Percentiles rank a stretch among this genome's conserved stretches.
Evolutionary conservation across 2,329 filamentous ascomycete genomes (phyloP).

Genomic region (Claviceps quebecensis): DNA sequence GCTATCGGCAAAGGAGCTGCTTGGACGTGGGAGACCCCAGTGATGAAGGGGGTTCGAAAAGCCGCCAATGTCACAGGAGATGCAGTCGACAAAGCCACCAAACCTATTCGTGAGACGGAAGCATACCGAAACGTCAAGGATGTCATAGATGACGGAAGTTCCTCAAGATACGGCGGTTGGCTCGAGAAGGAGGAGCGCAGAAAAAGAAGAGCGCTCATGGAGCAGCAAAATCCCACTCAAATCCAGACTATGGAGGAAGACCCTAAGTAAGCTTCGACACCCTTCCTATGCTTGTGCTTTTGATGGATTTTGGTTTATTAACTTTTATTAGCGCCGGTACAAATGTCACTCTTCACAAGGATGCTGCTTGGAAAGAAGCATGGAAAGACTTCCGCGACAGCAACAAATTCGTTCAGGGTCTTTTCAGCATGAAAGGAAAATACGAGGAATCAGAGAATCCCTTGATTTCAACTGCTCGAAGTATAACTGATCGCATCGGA

Average conservation of each 20-base stretch:
- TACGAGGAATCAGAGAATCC: constrained; percentile 98
- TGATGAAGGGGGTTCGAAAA: constrained; percentile 80
- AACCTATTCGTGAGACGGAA: constrained; percentile 86
- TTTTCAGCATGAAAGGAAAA: constrained; percentile 72
- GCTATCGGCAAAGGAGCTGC: constrained; percentile 81
- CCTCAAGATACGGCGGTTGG: constrained; percentile 92
- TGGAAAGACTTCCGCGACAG: constrained; percentile 91
- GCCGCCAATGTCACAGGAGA: constrained; percentile 76
- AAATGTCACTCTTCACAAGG: constrained; percentile 90
- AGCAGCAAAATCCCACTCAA: constrained; percentile 42
- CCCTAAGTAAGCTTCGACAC: constrained; percentile 49
- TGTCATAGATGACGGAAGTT: constrained; percentile 93
- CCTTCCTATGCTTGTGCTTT: constrained; percentile 21
- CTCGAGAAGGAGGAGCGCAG: constrained; percentile 88
- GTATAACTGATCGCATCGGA: constrained; percentile 82
- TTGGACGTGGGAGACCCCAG: constrained; percentile 94
- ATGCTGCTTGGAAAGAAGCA: constrained; percentile 94
- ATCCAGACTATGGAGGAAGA: constrained; percentile 62
- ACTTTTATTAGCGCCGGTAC: constrained; percentile 60
- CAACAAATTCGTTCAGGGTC: constrained; percentile 73
- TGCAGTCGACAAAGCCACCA: constrained; percentile 85
- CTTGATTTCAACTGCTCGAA: constrained; percentile 79
- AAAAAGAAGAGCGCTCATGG: constrained; percentile 60
- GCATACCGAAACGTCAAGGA: constrained; percentile 91
- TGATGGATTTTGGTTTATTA: neutral